Percentiles rank a stretch among this genome's conserved stretches.
These are phyloP conservation scores for Pseudogymnoascus sp. DNA, from an alignment of 2,329 filamentous ascomycete genomes.

Conservation along the genomic window DNA sequence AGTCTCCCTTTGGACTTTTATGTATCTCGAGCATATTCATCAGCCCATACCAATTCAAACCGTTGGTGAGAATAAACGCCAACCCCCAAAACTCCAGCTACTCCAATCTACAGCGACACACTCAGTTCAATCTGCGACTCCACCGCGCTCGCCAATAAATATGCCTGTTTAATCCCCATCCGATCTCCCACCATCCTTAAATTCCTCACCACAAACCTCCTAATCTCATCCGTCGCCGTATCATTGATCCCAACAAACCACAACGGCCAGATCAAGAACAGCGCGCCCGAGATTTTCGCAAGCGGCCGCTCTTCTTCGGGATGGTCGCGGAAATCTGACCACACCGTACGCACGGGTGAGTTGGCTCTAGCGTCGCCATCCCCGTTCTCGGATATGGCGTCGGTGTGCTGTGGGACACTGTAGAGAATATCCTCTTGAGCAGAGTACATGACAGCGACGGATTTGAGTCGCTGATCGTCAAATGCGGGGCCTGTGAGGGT, in stretches of 20 bases:
- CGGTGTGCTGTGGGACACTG: slow-evolving; percentile 19
- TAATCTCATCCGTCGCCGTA: slow-evolving; percentile 10
- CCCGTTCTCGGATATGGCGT: neutral
- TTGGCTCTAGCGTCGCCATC: neutral
- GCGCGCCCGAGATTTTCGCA: slow-evolving; percentile 16
- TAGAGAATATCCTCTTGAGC: slow-evolving; percentile 19
- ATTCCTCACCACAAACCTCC: slow-evolving; percentile 18
- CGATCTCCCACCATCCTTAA: slow-evolving; percentile 17
- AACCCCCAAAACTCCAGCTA: neutral
- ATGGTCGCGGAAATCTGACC: neutral
- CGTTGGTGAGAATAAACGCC: neutral
- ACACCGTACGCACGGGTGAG: neutral
- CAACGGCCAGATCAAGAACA: slow-evolving; percentile 25
- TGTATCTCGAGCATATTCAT: neutral
- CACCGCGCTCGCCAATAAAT: slow-evolving; percentile 16
- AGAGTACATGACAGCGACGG: slow-evolving; percentile 15
- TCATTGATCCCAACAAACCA: slow-evolving; percentile 20
- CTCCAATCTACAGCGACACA: neutral
- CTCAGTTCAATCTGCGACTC: slow-evolving; percentile 3
- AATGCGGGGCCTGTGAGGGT: slow-evolving; percentile 16
- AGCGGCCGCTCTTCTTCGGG: neutral
- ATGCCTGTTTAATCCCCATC: slow-evolving; percentile 21
- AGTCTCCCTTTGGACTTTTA: neutral
- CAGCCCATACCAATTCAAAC: neutral
- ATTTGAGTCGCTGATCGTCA: slow-evolving; percentile 19